Conservation (phyloP, 1,284 basidiomycete species). For the Cystobasidium slooffiae region DNA sequence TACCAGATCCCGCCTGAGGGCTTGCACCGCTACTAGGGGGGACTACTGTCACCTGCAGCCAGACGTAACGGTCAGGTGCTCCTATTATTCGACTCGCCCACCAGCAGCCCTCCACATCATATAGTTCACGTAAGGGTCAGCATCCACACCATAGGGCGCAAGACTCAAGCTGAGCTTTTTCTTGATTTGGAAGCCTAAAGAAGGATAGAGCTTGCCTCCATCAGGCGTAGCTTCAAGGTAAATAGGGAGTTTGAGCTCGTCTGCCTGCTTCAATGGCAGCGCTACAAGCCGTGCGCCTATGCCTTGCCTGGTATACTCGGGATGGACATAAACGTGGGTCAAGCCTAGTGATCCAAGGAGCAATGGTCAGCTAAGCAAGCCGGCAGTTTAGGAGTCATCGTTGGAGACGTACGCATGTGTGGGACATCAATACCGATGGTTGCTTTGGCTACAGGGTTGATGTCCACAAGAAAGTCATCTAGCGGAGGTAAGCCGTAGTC, state of each 20-base stretch:
- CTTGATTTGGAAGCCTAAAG: neutral
- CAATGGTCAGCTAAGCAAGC: no score
- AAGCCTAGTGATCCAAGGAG: neutral
- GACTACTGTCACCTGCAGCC: no score
- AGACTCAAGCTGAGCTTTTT: neutral
- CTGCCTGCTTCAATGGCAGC: neutral
- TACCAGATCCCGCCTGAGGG: no score
- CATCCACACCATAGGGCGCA: neutral
- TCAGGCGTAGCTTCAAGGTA: conserved; percentile 7
- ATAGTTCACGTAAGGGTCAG: conserved; percentile 9
- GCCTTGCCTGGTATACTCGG: neutral
- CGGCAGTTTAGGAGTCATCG: no score
- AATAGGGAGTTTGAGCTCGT: neutral
- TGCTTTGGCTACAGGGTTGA: neutral
- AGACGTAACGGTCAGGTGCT: no score
- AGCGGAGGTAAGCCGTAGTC: neutral
- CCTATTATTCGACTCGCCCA: no score
- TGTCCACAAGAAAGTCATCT: neutral
- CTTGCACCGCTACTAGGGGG: no score
- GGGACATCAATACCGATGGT: neutral
- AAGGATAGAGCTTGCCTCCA: neutral
- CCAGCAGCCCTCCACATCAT: conserved; percentile 14
- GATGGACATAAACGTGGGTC: conserved; percentile 3
- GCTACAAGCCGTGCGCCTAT: neutral
- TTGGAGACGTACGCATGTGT: no score